Conservation (phyloP, 768 basidiomycete genomes). For the Tephrocybe sp. region DNA sequence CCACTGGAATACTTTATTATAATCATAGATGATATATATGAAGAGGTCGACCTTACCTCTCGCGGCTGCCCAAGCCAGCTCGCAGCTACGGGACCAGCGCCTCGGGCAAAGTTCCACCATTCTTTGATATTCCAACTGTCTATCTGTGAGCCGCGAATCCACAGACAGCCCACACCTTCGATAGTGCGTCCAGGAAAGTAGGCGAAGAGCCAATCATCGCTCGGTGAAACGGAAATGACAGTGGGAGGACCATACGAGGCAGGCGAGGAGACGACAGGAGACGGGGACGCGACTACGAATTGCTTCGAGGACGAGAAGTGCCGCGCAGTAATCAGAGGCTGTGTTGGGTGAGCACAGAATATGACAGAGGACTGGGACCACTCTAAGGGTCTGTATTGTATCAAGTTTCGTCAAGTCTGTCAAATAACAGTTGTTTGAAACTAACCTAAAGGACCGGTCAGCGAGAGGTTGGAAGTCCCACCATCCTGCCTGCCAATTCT, state of each 20-base stretch:
- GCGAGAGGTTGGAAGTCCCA: conserved; percentile 70
- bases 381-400: conserved; percentile 53
- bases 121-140: conserved; percentile 64
- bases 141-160: conserved; percentile 57
- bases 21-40: background rate
- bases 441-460: conserved; percentile 57
- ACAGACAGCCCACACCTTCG: conserved; percentile 65
- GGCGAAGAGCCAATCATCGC: conserved; percentile 68
- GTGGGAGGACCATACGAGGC: conserved; percentile 60
- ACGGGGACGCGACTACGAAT: conserved; percentile 57
- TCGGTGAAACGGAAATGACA: conserved; percentile 58
- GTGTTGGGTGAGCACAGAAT: conserved; percentile 65
- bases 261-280: conserved; percentile 44
- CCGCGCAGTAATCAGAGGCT: conserved; percentile 58
- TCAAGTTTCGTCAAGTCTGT: conserved; percentile 5
- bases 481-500: conserved; percentile 65
- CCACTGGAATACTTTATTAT: conserved; percentile 63
- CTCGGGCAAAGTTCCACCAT: conserved; percentile 51
- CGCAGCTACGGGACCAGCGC: conserved; percentile 59
- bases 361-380: conserved; percentile 74
- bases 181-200: conserved; percentile 63
- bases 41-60: conserved; percentile 39
- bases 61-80: conserved; percentile 62
- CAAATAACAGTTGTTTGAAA: conserved; percentile 5
- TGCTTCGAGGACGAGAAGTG: conserved; percentile 72